Base-by-base conservation (phyloP, 139 green algal genomes). In the Micractinium sp. region DNA sequence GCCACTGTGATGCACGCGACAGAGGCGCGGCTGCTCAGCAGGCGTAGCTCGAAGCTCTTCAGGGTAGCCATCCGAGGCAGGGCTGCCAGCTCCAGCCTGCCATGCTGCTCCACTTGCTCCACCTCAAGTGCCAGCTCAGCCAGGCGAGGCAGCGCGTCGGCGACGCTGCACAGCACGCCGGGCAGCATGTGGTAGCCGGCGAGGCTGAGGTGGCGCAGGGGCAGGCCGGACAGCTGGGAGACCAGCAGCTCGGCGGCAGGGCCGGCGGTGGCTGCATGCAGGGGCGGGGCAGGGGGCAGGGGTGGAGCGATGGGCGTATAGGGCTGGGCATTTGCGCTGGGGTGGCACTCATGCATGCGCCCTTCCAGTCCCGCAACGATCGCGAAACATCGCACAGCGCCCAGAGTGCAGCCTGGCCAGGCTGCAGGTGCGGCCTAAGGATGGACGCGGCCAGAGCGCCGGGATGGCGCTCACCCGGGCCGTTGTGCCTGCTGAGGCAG, bases 161-260 rank as follows among this genome's bases (percentile, higher is more conserved):
- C 80, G 18, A 85, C 31, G 53, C 47, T 85, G 53, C 25, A n/a
- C 31, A 85, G 29, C 53, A 85, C 2, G 31, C 80, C 53, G 2
- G 80, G 47, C 53, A 85, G 80, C 80, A 85, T 73, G 47, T 47
- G 77, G 77, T 82, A 82, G 39, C 39, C 77, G 0, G 27, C 53
- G 29, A 73, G 31, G 80, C 13, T 18, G 14, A 85, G 80, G 80
- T 47, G 31, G 80, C 29, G 77, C 77, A 82, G 39, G 20, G 77
- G 39, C 7, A 63, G 39, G 77, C 77, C 77, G 0, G 77, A 22
- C 39, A 82, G 77, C 39, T 82, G 77, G 3, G 77, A 39, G 4
- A 82, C 39, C 9, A 82, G 39, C 19, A 82, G 77, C 39, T 82
- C 77, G 39, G 77, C 77, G 20, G 77, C 77, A 16, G 77, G 77